Evolutionary conservation across 2,329 filamentous ascomycete species (phyloP).

Genomic region (Fusarium temperatum): DNA sequence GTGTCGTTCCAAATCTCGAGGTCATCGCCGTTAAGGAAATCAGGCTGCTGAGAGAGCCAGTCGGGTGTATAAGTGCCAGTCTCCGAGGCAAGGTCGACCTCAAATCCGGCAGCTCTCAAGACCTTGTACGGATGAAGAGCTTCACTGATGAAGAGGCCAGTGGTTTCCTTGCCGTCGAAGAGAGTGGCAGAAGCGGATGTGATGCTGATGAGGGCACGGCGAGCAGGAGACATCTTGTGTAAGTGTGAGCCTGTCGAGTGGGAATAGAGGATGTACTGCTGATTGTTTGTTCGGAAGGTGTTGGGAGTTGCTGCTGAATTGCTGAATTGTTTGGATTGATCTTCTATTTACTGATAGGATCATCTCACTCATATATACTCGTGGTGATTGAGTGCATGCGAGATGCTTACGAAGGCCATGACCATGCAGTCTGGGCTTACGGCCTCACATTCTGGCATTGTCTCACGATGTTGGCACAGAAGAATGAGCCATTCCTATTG

Average conservation of each 20-base stretch:
- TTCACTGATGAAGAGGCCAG: constrained; percentile 7
- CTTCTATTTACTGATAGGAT: background rate
- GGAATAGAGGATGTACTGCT: background rate
- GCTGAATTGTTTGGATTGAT: background rate
- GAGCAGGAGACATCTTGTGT: constrained; percentile 6
- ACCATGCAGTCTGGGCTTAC: background rate
- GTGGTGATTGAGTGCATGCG: background rate
- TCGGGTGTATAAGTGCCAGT: constrained; percentile 6
- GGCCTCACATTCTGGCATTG: background rate
- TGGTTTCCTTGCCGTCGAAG: constrained; percentile 11
- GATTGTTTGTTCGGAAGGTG: background rate
- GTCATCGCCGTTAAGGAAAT: constrained; percentile 19
- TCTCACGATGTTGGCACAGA: background rate
- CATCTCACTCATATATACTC: background rate
- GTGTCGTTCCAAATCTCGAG: constrained; percentile 48
- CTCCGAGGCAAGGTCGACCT: constrained; percentile 6
- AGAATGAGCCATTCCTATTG: background rate
- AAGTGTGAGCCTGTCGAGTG: background rate
- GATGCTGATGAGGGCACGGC: constrained; percentile 16
- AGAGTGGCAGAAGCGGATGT: constrained; percentile 19
- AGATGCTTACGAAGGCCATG: background rate
- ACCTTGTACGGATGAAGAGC: constrained; percentile 15
- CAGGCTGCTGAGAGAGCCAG: constrained; percentile 12
- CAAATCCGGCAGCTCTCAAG: constrained; percentile 1
- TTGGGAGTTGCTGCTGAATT: background rate